Conservation (phyloP, 2,329 filamentous ascomycete genomes). For the Ophiostoma tasmaniense region DNA sequence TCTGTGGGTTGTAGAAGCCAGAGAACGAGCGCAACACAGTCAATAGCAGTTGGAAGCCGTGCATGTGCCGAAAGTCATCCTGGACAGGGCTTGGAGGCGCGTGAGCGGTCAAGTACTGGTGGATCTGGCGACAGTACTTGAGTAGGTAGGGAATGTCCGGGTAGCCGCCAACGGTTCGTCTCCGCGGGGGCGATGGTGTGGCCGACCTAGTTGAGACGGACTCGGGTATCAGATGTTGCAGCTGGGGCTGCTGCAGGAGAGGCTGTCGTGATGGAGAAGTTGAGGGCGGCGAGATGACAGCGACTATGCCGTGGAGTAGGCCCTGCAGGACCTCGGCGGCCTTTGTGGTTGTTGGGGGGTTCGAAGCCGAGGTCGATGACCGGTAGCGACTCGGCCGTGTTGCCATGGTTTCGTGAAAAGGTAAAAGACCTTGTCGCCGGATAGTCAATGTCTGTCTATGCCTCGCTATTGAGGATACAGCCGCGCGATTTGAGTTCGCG, state of each 20-base stretch:
- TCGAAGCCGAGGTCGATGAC: slow-evolving; percentile 55
- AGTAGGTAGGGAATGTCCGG: slow-evolving; percentile 42
- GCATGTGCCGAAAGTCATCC: slow-evolving; percentile 74
- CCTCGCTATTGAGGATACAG: not conserved
- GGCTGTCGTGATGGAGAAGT: slow-evolving; percentile 10
- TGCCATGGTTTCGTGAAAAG: slow-evolving; percentile 14
- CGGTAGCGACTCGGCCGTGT: slow-evolving; percentile 50
- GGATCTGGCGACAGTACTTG: slow-evolving; percentile 54
- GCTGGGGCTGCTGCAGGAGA: slow-evolving; percentile 2
- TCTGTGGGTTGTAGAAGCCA: slow-evolving; percentile 65
- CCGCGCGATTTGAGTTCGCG: slow-evolving; percentile 3
- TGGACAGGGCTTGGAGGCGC: slow-evolving; percentile 46
- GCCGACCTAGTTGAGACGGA: not conserved
- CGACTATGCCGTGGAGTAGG: slow-evolving; percentile 42
- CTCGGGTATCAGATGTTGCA: not conserved
- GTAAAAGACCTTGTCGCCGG: no score
- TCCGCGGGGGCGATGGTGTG: slow-evolving; percentile 22
- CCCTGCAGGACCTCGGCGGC: slow-evolving; percentile 50
- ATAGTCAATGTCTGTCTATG: not conserved
- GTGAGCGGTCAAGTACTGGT: slow-evolving; percentile 49
- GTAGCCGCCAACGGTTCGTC: slow-evolving; percentile 30
- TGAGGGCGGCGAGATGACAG: slow-evolving; percentile 26
- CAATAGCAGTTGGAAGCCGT: slow-evolving; percentile 69
- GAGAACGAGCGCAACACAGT: slow-evolving; percentile 61
- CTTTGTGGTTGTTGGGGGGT: slow-evolving; percentile 47